Conservation (phyloP, 306 rosid genomes). For the Dalbergia oliveri region DNA sequence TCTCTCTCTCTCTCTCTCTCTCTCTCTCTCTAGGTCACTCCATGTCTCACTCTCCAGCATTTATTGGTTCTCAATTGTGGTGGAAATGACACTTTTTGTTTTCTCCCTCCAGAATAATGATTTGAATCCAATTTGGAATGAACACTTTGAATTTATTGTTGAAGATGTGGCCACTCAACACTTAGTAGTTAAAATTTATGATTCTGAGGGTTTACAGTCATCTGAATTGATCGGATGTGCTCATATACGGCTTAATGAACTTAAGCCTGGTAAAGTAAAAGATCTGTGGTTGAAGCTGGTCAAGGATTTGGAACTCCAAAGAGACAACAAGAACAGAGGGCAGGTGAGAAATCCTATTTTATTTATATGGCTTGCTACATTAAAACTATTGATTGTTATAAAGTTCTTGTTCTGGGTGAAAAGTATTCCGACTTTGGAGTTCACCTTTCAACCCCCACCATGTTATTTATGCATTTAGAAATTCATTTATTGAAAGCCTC, state of each 20-base stretch:
- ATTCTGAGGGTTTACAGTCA: constrained; percentile 80
- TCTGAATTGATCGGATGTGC: constrained; percentile 88
- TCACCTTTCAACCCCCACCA: constrained; percentile 19
- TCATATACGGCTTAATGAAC: constrained; percentile 66
- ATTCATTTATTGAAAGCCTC: too few species aligned
- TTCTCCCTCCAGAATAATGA: constrained; percentile 78
- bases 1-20: too few species aligned
- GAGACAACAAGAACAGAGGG: constrained; percentile 92
- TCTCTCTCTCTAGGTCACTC: neutral
- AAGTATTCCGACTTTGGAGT: constrained; percentile 6
- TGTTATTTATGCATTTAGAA: neutral
- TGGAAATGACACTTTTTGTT: constrained; percentile 30
- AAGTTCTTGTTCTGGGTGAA: constrained; percentile 33
- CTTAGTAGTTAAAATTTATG: constrained; percentile 77
- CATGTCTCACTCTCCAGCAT: constrained; percentile 14
- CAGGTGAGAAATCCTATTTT: constrained; percentile 63
- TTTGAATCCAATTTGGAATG: constrained; percentile 97
- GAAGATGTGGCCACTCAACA: constrained; percentile 93
- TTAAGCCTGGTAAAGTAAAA: constrained; percentile 92
- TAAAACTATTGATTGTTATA: constrained; percentile 38
- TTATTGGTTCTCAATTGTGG: constrained; percentile 39
- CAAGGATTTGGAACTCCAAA: constrained; percentile 87
- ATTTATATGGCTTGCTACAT: constrained; percentile 27
- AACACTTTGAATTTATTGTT: constrained; percentile 88
- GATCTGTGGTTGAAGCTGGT: constrained; percentile 98